A percentile compares a stretch with the other conserved stretches of the same genome.
phyloP scores from a whole-genome alignment of 2,329 filamentous ascomycete species.

The Rhytidhysteron rufulum region DNA sequence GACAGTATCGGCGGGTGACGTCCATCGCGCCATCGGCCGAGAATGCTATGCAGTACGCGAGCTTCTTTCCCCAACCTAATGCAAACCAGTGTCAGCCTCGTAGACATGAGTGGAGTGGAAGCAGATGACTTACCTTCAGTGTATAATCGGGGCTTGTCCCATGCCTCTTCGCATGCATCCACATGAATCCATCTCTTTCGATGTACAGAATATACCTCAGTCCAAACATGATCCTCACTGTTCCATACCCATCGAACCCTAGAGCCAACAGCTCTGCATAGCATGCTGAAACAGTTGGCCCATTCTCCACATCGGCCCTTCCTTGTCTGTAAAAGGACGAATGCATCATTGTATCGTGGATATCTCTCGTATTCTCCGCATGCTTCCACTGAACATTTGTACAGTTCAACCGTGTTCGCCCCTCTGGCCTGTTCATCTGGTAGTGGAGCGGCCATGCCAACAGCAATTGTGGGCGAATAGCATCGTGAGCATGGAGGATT shows the following conservation, averaged over 20 bases:
- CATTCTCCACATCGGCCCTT: conserved; percentile 89
- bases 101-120: too few relatives aligned
- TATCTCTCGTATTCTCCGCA: conserved; percentile 85
- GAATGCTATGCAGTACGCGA: conserved; percentile 96
- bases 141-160: conserved; percentile 91
- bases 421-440: conserved; percentile 88
- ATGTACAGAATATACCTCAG: conserved; percentile 92
- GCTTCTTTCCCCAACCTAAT: conserved; percentile 84
- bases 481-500: conserved; percentile 85
- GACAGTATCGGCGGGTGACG: conserved; percentile 65
- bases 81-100: too few relatives aligned
- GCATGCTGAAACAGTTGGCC: conserved; percentile 98
- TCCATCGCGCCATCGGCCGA: conserved; percentile 77
- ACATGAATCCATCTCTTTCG: conserved; percentile 95
- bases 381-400: conserved; percentile 72
- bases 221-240: conserved; percentile 95
- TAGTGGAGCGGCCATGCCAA: conserved; percentile 78
- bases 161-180: conserved; percentile 88
- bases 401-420: conserved; percentile 83
- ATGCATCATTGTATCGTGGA: conserved; percentile 91
- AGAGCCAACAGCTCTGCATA: conserved; percentile 87
- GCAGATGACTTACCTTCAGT: conserved; percentile 64
- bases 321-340: conserved; percentile 81
- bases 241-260: conserved; percentile 98
- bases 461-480: conserved; percentile 73